Evolutionary conservation across 2,329 filamentous ascomycete species (phyloP), one percentile per base, ranked within the genome.

Genomic region (Trichophyton schoenleinii): DNA sequence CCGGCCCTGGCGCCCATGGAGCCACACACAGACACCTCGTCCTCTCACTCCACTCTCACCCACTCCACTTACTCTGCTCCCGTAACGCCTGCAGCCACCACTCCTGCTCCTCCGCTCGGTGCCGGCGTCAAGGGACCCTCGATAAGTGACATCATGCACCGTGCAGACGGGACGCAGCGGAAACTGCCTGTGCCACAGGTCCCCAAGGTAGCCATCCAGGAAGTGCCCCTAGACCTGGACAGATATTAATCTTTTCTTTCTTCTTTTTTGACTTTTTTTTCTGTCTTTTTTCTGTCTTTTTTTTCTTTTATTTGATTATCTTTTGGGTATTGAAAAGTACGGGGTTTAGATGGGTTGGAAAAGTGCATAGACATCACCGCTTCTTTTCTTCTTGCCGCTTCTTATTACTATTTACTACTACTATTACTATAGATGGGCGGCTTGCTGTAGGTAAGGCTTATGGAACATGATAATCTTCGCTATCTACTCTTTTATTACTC

Each of bases 111-210:
- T 31, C 28, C 25, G 3, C 25, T 38, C 3, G 34, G 9, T 2
- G 34, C 9, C 34, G 8, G 34, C 6, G 34, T 38, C 34, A 38
- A 38, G 46, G 91, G 91, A 46, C 83, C 95, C 62, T 88, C 89
- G 44, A 86, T 97, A 68, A 88, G 86, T 63, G 92, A 97, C 72
- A 97, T 97, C 70, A 94, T 97, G 78, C 90, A 87, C 70, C 87
- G 87, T 67, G 83, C 90, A 1, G 91, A 96, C 65, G 90, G 90
- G 42, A 87, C 88, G 25, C 89, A 94, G 76, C 81, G 92, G 68
- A 97, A 97, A 75, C 80, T 97, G 18, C 92, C 92, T 0, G 88
- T 96, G 15, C 91, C 91, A 4, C 89, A 92, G 75, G 83, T 91
- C 2, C 89, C 90, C 61, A 94, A 94, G 73, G 87, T 95, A 49